Evolutionary conservation across 163 green algal species (phyloP).

Genomic region (Trebouxia gelatinosa): DNA sequence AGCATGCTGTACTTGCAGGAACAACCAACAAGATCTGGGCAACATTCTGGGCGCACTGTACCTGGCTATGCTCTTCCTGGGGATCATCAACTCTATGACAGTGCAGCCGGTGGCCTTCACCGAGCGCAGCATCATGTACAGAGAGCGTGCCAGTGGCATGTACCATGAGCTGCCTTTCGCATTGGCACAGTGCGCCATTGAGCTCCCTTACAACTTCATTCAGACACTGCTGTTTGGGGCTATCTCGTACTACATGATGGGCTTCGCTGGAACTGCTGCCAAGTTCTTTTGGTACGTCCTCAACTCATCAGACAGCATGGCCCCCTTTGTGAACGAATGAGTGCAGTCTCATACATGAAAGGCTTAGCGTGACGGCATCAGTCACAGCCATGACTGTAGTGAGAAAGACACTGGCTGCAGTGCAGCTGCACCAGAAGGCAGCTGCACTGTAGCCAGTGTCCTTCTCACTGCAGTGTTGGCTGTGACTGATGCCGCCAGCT

Average conservation of each 20-base stretch:
- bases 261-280: conserved; percentile 36
- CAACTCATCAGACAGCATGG: no score
- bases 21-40: conserved; percentile 32
- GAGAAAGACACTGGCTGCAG: no score
- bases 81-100: conserved; percentile 46
- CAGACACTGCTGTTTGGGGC: conserved; percentile 45
- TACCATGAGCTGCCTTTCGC: conserved; percentile 49
- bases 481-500: no score
- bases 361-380: no score
- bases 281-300: conserved; percentile 46
- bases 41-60: conserved; percentile 43
- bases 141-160: conserved; percentile 49
- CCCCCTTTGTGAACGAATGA: no score
- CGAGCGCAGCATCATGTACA: conserved; percentile 51
- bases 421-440: no score
- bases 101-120: conserved; percentile 36
- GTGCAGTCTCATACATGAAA: no score
- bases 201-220: conserved; percentile 56
- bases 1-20: conserved; percentile 4
- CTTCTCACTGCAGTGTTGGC: no score
- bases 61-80: conserved; percentile 42
- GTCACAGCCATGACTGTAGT: no score
- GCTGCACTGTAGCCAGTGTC: no score
- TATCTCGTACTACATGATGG: conserved; percentile 54
- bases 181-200: conserved; percentile 51